Evolutionary conservation across 345 rosid genomes (phyloP), one percentile per base, ranked within the genome.

Genomic region (Boechera divaricarpa): DNA sequence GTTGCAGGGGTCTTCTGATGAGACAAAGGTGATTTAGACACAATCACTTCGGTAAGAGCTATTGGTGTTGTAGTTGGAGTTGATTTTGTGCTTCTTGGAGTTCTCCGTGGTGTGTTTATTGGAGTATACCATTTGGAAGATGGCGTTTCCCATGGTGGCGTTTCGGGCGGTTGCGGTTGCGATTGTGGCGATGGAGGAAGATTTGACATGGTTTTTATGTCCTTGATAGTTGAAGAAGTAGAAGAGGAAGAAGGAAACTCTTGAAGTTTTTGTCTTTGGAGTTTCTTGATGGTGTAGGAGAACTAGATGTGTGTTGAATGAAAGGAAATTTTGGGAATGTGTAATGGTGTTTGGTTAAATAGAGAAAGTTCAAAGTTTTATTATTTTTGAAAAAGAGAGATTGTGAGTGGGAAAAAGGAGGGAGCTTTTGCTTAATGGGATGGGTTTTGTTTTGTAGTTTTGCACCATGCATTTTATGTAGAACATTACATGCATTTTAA

Each of bases 381-480:
- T 2, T 54, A 45, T 6, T 10, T 45, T 77, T 35, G 21, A 42
- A 15, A 76, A 71, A 54, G 11, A 65, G 67, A 65, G 63, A 58
- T 78, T 63, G 81, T 35, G 81, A 62, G 71, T 71, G 45, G 64
- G 21, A 4, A 61, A 79, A 79, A 73, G 74, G 53, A 73, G 54
- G 59, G 63, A 73, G 82, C 78, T 73, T 79, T 79, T 79, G 75
- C 82, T 67, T 79, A 73, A 54, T 68, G 82, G 51, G 65, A 78
- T 71, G 81, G 81, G 77, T 78, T 78, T 72, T 72, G 82, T 60
- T 72, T 67, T 65, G 63, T 51, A 65, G 73, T 75, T 84, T 81
- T 85, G 93, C 88, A 67, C 87, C 85, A 28, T 60, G 61, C 71
- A 42, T 72, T 78, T 57, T 79, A 73, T 79, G 87, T 59, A 68